Base-by-base conservation (phyloP, 148 eudicot genomes). In the Fagopyrum esculentum region DNA sequence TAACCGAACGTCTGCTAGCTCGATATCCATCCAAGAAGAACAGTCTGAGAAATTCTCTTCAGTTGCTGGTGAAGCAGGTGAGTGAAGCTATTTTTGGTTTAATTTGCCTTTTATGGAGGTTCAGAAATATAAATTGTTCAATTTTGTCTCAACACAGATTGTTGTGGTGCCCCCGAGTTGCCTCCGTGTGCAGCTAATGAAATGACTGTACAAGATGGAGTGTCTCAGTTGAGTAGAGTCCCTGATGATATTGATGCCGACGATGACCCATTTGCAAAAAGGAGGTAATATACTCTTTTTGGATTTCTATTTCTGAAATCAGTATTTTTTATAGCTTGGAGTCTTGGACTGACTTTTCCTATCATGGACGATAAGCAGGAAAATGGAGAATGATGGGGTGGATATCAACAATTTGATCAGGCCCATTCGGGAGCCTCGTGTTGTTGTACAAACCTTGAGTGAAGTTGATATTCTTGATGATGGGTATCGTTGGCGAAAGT, bases 401-500 rank as follows among this genome's bases (percentile, higher is more conserved):
- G 98, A 95, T 79, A 83, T 95, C 74, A 87, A 80, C n/a, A 86
- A 92, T 48, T 80, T 89, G 51, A 87, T 95, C 73, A 92, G 89
- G 85, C 98, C 97, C 29, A 92, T 95, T 74, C 97, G 97, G 59
- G 98, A 95, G 75, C 96, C 98, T 30, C 92, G 98, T 74, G 96
- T 93, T 73, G 97, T 93, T 78, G 98, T 93, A 45, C 98, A 93
- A 81, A 93, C 98, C 9, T 81, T 89, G 75, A 93, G 98, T 81
- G 98, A 93, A 81, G 98, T 93, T 82, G 98, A 93, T 84, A 89
- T 93, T 81, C 86, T 93, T 80, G 98, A 93, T 81, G 98, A 93
- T 85, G 98, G 98, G 74, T 93, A 93, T 77, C 87, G 96, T 71
- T 93, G 98, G 98, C 93, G 98, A 80, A 93, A 93, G 82, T 93